These are phyloP conservation scores for Nemania abortiva DNA, from an alignment of 2,329 filamentous ascomycete species.

Conservation along the genomic window DNA sequence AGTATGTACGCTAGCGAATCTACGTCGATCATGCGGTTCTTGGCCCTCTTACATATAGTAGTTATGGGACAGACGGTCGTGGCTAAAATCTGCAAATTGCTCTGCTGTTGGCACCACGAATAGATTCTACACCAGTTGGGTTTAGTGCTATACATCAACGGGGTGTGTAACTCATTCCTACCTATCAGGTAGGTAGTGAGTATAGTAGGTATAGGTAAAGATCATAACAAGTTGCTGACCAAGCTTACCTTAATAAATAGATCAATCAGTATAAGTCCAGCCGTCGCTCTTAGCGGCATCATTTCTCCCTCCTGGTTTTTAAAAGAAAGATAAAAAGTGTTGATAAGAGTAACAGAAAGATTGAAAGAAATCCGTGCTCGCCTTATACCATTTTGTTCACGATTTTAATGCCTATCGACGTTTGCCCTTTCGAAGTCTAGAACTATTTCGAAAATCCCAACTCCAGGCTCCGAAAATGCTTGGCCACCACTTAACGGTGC, in stretches of 20 bases:
- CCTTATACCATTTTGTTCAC: slow-evolving; percentile 24
- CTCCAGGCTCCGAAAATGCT: slow-evolving; percentile 38
- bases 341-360: neutral
- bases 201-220: neutral
- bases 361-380: neutral
- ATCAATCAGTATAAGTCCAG: neutral
- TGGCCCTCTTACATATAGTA: neutral
- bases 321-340: neutral
- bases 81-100: neutral
- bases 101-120: neutral
- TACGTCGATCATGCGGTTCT: neutral
- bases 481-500: neutral
- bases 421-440: slow-evolving; percentile 32
- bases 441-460: slow-evolving; percentile 32
- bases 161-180: neutral
- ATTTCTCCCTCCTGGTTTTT: neutral
- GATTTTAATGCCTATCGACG: slow-evolving; percentile 26
- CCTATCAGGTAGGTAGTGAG: neutral
- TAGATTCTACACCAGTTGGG: neutral
- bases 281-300: neutral
- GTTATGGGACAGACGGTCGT: neutral
- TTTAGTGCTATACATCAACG: neutral
- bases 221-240: neutral
- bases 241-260: neutral
- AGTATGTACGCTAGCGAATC: neutral